Evolutionary conservation across 2,329 filamentous ascomycete genomes (phyloP), one percentile per base, ranked within the genome.

Genomic region (Ophiocordyceps polyrhachis-furcata): DNA sequence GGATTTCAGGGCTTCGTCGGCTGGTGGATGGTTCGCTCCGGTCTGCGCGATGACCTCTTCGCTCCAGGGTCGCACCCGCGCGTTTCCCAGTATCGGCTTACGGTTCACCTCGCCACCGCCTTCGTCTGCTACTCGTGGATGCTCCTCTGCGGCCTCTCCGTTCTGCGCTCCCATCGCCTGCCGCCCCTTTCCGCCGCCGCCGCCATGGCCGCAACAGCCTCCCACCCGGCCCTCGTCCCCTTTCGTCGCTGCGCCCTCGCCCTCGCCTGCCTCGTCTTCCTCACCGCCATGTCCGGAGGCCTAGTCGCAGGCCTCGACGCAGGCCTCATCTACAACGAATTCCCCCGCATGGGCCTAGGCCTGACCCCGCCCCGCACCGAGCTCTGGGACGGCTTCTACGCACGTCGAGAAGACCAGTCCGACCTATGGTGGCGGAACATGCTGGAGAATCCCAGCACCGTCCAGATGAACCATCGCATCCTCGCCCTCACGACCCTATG

Each of bases 21-120:
- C 45, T 98, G 91, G 91, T 98, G 91, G 87, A 98, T 98, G 91
- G 91, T 98, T 53, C 93, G 93, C 64, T 93, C 84, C 12, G 91
- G 91, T 2, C 70, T 98, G 49, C 93, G 89, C 60, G 91, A 96
- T 58, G 91, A 98, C 60, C 74, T 98, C 25, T 95, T 98, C 58
- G 84, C 84, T 19, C 82, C 85, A 2, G 91, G 88, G 13, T 83
- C 81, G 46, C 86, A 94, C 61, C 91, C 91, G 0, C 79, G 91
- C 47, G 91, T 98, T 43, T 89, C 81, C 49, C 91, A 98, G 64
- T 98, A 98, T 66, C 79, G 91, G 44, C 73, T 98, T 46, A 82
- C 89, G 4, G 76, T 88, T 9, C 91, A 98, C 62, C 71, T 98
- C 12, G 86, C 81, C 31, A 81, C 89, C 41, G 91, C 91, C 17